These are phyloP conservation scores for Coemansia umbellata DNA, from an alignment of 192 early-diverging fungal genomes.

Conservation along the genomic window DNA sequence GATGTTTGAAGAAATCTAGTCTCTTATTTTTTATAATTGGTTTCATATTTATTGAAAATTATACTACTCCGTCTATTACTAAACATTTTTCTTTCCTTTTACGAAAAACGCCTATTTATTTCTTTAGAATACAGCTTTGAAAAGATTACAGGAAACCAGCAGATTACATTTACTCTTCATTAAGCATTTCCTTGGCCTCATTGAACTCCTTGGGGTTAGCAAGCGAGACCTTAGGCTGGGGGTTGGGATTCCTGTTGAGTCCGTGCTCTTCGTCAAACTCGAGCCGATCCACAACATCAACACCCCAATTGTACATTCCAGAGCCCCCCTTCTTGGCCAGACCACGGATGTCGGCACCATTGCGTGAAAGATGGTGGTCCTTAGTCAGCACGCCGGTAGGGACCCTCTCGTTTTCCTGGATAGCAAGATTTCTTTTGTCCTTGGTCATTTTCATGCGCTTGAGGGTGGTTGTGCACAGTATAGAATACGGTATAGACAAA, in stretches of 20 bases:
- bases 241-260: not conserved
- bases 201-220: slow-evolving; percentile 13
- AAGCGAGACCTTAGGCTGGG: slow-evolving; percentile 8
- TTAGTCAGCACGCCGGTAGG: slow-evolving; percentile 20
- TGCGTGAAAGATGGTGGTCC: slow-evolving; percentile 32
- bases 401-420: not conserved
- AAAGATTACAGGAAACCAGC: no score
- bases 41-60: not conserved
- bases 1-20: slow-evolving; percentile 19
- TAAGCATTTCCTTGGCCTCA: not conserved
- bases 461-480: no score
- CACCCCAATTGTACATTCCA: slow-evolving; percentile 31
- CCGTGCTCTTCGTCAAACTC: slow-evolving; percentile 2
- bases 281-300: not conserved
- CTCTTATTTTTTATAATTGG: slow-evolving; percentile 1
- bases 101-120: no score
- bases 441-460: no score
- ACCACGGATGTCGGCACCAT: slow-evolving; percentile 16
- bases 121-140: not conserved
- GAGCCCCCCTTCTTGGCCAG: slow-evolving; percentile 26
- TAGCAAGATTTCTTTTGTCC: no score
- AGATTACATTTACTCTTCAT: no score
- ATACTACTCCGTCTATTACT: not conserved
- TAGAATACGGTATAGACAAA: no score
- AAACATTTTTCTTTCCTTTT: not conserved